These are phyloP conservation scores for Teunomyces atbi DNA, from an alignment of 805 yeast genomes.

Conservation along the genomic window DNA sequence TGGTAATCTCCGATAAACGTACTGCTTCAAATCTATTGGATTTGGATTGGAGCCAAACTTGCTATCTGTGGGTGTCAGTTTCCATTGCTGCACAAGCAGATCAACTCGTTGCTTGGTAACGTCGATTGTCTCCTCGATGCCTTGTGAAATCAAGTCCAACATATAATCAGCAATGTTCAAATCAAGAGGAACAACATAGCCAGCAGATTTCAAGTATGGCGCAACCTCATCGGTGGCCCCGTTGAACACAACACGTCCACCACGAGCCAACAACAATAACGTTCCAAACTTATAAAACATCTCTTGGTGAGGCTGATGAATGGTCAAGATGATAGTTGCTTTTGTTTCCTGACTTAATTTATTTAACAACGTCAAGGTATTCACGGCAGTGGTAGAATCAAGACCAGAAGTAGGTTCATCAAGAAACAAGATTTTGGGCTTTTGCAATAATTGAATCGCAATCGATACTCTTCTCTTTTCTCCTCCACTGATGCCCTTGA, in stretches of 20 bases:
- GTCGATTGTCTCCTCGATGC: slow-evolving; percentile 24
- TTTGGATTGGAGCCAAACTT: slow-evolving; percentile 30
- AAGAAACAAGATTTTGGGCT: slow-evolving; percentile 66
- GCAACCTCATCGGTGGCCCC: slow-evolving; percentile 51
- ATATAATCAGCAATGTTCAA: slow-evolving; percentile 74
- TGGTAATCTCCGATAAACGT: slow-evolving; percentile 28
- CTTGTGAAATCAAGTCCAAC: slow-evolving; percentile 63
- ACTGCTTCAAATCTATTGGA: slow-evolving; percentile 41
- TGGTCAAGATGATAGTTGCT: slow-evolving; percentile 68
- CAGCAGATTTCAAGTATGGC: slow-evolving; percentile 46
- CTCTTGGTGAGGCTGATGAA: slow-evolving; percentile 80
- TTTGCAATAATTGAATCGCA: slow-evolving; percentile 71
- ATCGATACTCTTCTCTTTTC: slow-evolving; percentile 83
- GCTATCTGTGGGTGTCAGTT: neutral
- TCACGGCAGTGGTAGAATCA: slow-evolving; percentile 73
- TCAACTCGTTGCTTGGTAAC: slow-evolving; percentile 20
- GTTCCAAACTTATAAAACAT: slow-evolving; percentile 66
- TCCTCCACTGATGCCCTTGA: slow-evolving; percentile 44
- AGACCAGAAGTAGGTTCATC: slow-evolving; percentile 93
- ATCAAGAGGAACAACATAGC: slow-evolving; percentile 56
- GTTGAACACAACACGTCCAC: slow-evolving; percentile 68
- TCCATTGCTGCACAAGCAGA: slow-evolving; percentile 30
- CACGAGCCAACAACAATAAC: slow-evolving; percentile 68
- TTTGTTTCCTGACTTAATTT: slow-evolving; percentile 55
- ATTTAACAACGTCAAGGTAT: slow-evolving; percentile 60